These are phyloP conservation scores for Litchi chinensis DNA, from an alignment of 345 rosid species.

Conservation along the genomic window DNA sequence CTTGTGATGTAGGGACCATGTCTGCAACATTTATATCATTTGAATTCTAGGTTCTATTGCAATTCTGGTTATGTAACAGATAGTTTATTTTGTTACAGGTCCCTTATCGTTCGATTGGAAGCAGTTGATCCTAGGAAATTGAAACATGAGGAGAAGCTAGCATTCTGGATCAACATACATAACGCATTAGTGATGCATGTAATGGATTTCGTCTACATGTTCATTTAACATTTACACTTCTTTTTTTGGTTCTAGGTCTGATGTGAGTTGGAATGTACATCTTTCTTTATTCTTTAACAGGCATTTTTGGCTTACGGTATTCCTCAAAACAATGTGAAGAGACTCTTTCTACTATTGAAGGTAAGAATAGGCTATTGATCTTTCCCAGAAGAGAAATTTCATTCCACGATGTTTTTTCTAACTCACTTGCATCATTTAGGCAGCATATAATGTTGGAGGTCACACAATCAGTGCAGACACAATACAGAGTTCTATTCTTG, in stretches of 20 bases:
- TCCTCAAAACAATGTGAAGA: conserved; percentile 87
- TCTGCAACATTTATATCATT: neutral
- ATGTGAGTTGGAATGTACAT: conserved; percentile 1
- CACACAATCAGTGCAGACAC: conserved; percentile 88
- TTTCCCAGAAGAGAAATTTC: neutral
- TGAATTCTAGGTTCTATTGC: neutral
- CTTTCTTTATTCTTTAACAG: conserved; percentile 34
- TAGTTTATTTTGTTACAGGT: conserved; percentile 47
- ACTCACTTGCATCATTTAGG: conserved; percentile 48
- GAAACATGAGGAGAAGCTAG: conserved; percentile 87
- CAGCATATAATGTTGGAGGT: conserved; percentile 94
- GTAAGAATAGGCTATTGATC: conserved; percentile 33
- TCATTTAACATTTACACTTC: neutral
- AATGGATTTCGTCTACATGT: conserved; percentile 33
- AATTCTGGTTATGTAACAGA: conserved; percentile 8
- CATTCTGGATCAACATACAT: conserved; percentile 97
- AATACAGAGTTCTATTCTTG: conserved; percentile 70
- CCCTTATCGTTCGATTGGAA: conserved; percentile 76
- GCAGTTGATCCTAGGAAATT: conserved; percentile 71
- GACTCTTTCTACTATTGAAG: conserved; percentile 78
- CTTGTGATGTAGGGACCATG: neutral
- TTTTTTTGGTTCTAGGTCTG: conserved; percentile 16
- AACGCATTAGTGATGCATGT: conserved; percentile 98
- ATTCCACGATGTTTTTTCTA: conserved; percentile 7
- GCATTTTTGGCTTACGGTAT: conserved; percentile 92